Base-by-base conservation (phyloP, 805 yeast genomes). In the Candida boidinii region DNA sequence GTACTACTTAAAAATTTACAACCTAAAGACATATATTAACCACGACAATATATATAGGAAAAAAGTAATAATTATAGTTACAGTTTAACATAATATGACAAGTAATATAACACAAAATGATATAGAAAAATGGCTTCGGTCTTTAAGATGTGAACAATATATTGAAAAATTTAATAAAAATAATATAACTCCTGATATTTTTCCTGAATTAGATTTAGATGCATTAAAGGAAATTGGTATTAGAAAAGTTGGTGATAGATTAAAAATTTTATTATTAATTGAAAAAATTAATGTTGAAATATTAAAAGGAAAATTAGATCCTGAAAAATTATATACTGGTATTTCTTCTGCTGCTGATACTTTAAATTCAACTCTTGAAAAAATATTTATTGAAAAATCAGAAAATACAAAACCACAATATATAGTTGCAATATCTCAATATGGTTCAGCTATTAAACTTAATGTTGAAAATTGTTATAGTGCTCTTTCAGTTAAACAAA, bases 401-500 rank as follows among this genome's bases (percentile, higher is more conserved):
- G 9, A 17, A 17, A 17, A 2, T 9, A 9, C 7, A 4, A 9
- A 4, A 26, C 14, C 9, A 6, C 16, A 19, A 9, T 12, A 23
- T 26, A 24, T 20, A 20, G 16, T 22, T 2, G 79, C 87, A 41
- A 81, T 86, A 20, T 59, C 79, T 23, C 79, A 78, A 34, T 84
- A 79, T 55, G 95, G 95, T 1, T 64, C 78, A 7, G 66, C 76
- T 2, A 77, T 76, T 43, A 66, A 69, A 34, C 75, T 85, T 26
- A 79, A 79, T 45, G 79, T 85, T 1, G 70, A 74, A 13, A 92
- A 87, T 0, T 84, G 94, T 49, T 81, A 76, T 56, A 80, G 79
- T 49, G 87, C 94, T 1, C 80, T 75, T 36, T 72, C 86, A 6
- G 82, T 87, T 31, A 84, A 82, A 51, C 64, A 74, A 33, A 78